A percentile compares a stretch with the other conserved stretches of the same genome.
Conservation (phyloP, 208 protist genomes). For the Leishmania martiniquensis region DNA sequence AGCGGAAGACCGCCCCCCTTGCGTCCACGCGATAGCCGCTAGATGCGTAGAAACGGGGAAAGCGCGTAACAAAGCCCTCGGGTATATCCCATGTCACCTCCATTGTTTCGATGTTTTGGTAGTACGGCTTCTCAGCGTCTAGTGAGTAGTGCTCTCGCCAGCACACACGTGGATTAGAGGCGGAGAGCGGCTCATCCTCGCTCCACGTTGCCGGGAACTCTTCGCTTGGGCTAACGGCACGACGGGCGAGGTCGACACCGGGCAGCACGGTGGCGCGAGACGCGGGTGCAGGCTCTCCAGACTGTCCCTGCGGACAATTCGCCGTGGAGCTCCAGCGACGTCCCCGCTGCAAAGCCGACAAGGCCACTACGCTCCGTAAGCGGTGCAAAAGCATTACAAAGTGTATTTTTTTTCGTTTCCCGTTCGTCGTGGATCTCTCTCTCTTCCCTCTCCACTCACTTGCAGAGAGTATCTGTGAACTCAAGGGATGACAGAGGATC, state of each 20-base stretch:
- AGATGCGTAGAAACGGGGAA: slow-evolving; percentile 57
- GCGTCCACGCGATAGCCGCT: slow-evolving; percentile 51
- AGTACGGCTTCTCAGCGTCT: slow-evolving; percentile 66
- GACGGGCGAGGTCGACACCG: slow-evolving; percentile 52
- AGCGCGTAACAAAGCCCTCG: slow-evolving; percentile 79
- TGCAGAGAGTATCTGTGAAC: background rate
- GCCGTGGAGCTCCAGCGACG: slow-evolving; percentile 13
- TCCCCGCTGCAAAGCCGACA: slow-evolving; percentile 9
- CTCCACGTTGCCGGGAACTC: slow-evolving; percentile 63
- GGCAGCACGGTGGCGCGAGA: slow-evolving; percentile 36
- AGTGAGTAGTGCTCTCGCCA: slow-evolving; percentile 85
- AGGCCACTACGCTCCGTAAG: background rate
- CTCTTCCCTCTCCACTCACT: background rate
- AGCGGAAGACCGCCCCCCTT: slow-evolving; percentile 46
- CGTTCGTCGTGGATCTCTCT: background rate
- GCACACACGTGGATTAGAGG: slow-evolving; percentile 53
- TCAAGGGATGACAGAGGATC: background rate
- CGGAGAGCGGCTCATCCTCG: slow-evolving; percentile 39
- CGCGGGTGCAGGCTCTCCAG: background rate
- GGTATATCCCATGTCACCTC: slow-evolving; percentile 66
- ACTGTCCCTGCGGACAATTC: background rate
- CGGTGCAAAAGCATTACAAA: slow-evolving; percentile 7
- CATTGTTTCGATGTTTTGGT: slow-evolving; percentile 74
- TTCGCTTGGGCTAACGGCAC: slow-evolving; percentile 44
- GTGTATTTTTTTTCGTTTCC: slow-evolving; percentile 10